phyloP scores from a whole-genome alignment of 2,329 filamentous ascomycete species.

The Diaporthe vexans region DNA sequence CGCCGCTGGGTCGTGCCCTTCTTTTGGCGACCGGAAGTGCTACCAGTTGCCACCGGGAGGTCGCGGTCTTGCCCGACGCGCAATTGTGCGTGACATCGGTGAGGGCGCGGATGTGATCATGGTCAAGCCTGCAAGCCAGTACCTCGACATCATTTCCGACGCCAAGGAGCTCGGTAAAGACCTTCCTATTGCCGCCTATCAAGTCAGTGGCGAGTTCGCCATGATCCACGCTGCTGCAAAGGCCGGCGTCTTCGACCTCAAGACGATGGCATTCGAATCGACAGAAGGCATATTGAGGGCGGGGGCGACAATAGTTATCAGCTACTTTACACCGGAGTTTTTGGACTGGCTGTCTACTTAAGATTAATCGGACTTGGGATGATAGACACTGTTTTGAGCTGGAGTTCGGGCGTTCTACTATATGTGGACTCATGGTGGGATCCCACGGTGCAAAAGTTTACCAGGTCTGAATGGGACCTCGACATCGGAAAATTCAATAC shows the following conservation, averaged over 20 bases:
- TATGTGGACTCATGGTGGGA: constrained; percentile 9
- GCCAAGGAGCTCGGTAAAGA: constrained; percentile 95
- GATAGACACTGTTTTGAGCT: constrained; percentile 3
- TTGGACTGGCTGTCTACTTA: constrained; percentile 75
- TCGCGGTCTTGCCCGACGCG: constrained; percentile 89
- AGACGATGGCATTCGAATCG: constrained; percentile 93
- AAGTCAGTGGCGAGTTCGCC: constrained; percentile 96
- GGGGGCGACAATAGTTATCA: constrained; percentile 92
- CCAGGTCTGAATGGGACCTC: constrained; percentile 19
- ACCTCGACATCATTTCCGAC: constrained; percentile 97
- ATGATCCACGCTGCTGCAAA: constrained; percentile 98
- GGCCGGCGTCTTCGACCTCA: constrained; percentile 95
- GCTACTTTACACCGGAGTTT: constrained; percentile 91
- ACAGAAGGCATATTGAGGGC: constrained; percentile 94
- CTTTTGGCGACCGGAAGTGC: constrained; percentile 94
- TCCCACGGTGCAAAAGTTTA: constrained; percentile 9
- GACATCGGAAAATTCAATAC: constrained; percentile 30
- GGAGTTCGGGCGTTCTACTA: constrained; percentile 37
- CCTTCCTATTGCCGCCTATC: constrained; percentile 94
- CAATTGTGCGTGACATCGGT: constrained; percentile 88
- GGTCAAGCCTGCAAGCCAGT: constrained; percentile 97
- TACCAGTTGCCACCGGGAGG: constrained; percentile 97
- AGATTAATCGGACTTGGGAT: constrained; percentile 21
- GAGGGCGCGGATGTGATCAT: constrained; percentile 99
- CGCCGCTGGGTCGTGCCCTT: constrained; percentile 90